These are phyloP conservation scores for Chrysoporthe cubensis DNA, from an alignment of 2,329 filamentous ascomycete species.

Conservation along the genomic window DNA sequence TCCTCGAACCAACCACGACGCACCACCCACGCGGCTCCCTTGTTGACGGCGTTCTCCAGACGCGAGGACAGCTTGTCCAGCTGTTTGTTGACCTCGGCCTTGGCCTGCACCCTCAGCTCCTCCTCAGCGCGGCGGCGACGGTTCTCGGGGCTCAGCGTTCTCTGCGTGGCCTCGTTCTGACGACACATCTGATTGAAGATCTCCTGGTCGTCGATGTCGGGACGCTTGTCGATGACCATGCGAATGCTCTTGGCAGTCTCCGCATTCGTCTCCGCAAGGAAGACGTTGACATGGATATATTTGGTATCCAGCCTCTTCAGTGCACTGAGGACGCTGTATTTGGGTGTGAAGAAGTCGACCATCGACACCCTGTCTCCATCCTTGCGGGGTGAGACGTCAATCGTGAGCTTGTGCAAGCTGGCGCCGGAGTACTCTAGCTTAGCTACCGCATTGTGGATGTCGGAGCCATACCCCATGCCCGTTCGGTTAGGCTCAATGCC, in stretches of 20 bases:
- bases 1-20: constrained; percentile 27
- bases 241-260: constrained; percentile 37
- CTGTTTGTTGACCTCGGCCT: background rate
- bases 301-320: constrained; percentile 19
- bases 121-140: constrained; percentile 28
- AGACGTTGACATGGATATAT: constrained; percentile 17
- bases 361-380: background rate
- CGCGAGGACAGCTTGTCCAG: constrained; percentile 31
- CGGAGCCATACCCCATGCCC: constrained; percentile 30
- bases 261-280: constrained; percentile 29
- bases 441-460: constrained; percentile 28
- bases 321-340: constrained; percentile 17
- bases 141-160: constrained; percentile 27
- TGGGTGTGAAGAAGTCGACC: background rate
- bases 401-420: constrained; percentile 46
- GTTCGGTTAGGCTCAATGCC: constrained; percentile 49
- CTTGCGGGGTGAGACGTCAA: constrained; percentile 44
- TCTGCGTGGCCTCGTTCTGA: constrained; percentile 13
- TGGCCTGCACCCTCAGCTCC: constrained; percentile 23
- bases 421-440: constrained; percentile 12
- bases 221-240: constrained; percentile 26
- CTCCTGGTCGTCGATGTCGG: background rate
- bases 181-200: constrained; percentile 14
- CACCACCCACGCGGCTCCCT: constrained; percentile 32
- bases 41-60: constrained; percentile 32